Percentiles rank a stretch among this genome's conserved stretches.
Conservation (phyloP, 148 eudicot species). For the Dianthus caryophyllus region DNA sequence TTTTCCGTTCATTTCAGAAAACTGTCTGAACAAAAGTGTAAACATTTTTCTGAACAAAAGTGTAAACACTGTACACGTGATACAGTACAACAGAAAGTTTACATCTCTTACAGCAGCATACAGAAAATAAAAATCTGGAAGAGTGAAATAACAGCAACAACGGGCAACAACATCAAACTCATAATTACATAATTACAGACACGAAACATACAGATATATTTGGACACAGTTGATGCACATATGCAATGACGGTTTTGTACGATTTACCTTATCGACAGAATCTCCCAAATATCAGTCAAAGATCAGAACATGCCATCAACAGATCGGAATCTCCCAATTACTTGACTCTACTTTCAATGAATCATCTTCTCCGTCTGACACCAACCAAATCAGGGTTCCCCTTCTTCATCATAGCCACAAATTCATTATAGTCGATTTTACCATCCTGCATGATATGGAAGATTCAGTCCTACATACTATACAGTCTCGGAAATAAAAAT, state of each 20-base stretch:
- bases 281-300: background rate
- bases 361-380: slow-evolving; percentile 62
- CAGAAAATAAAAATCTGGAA: background rate
- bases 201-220: background rate
- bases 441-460: slow-evolving; percentile 62
- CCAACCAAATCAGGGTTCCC: slow-evolving; percentile 69
- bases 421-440: slow-evolving; percentile 85
- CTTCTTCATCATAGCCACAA: slow-evolving; percentile 96
- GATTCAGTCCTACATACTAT: background rate
- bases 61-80: background rate
- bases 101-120: background rate
- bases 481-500: background rate
- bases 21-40: background rate
- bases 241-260: background rate
- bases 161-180: slow-evolving; percentile 12
- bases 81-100: background rate
- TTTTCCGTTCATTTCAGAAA: too few species aligned
- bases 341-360: background rate
- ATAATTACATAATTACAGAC: slow-evolving; percentile 9
- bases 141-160: background rate
- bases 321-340: background rate
- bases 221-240: background rate
- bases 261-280: background rate
- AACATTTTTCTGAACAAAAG: too few species aligned
- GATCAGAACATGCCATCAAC: background rate